Conservation (phyloP, 1,284 basidiomycete genomes). For the Porogramme epimiltina region DNA sequence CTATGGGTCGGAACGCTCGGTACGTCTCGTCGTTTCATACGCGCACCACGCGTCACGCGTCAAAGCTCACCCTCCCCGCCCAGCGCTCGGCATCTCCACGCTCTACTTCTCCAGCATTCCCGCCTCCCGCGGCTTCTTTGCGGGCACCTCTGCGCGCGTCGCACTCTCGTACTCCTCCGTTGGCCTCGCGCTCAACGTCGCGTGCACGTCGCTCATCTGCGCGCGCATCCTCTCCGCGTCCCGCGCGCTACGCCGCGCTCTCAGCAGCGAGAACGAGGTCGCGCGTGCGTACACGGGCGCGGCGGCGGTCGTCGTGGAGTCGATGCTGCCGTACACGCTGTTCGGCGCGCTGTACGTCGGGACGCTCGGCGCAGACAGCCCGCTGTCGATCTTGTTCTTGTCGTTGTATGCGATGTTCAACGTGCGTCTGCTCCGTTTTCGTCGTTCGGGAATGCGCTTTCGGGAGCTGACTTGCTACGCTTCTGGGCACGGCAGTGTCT, state of each 20-base stretch:
- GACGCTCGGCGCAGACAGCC: slow-evolving; percentile 13
- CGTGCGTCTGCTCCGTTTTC: slow-evolving; percentile 1
- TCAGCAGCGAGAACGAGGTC: background rate
- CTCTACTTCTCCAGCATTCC: slow-evolving; percentile 6
- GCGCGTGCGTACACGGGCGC: background rate
- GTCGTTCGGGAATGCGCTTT: background rate
- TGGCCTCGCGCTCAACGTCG: slow-evolving; percentile 13
- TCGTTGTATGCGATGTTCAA: slow-evolving; percentile 14
- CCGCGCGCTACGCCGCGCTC: background rate
- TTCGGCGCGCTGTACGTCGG: slow-evolving; percentile 16
- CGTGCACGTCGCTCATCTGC: slow-evolving; percentile 15
- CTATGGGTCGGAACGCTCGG: slow-evolving; percentile 7
- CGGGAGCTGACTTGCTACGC: background rate
- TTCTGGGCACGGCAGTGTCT: slow-evolving; percentile 2
- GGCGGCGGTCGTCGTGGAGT: slow-evolving; percentile 14
- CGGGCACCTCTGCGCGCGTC: background rate
- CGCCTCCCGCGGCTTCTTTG: slow-evolving; percentile 10
- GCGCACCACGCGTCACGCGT: background rate
- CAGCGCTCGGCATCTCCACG: slow-evolving; percentile 8
- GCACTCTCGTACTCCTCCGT: slow-evolving; percentile 5
- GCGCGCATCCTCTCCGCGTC: slow-evolving; percentile 10
- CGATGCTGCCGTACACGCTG: slow-evolving; percentile 19
- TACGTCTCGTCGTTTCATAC: background rate
- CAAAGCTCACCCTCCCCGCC: background rate
- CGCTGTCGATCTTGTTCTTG: slow-evolving; percentile 15